phyloP scores from a whole-genome alignment of 257 asterid species.

The Solanum pennellii region DNA sequence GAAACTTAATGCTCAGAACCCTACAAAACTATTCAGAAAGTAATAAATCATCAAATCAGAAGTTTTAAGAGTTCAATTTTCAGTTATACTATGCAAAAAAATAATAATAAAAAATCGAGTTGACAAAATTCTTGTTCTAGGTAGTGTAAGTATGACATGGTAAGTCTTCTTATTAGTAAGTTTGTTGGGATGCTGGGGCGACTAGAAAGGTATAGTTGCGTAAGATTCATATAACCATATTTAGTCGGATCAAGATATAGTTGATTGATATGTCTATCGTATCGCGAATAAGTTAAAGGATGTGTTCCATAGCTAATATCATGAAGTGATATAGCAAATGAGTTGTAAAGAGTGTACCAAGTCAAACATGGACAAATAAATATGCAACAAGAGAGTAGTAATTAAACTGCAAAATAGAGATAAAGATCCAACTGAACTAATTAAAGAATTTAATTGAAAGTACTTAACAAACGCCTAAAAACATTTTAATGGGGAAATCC shows the following conservation, averaged over 20 bases:
- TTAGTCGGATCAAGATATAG: no score
- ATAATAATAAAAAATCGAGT: no score
- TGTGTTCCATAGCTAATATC: not conserved
- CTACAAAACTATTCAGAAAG: no score
- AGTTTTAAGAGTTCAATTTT: not conserved
- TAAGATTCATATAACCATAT: no score
- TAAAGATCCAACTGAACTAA: not conserved
- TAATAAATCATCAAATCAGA: no score
- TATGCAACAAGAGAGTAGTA: not conserved
- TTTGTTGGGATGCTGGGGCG: no score
- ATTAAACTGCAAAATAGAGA: not conserved
- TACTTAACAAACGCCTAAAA: not conserved
- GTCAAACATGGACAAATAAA: not conserved
- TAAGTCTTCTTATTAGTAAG: not conserved
- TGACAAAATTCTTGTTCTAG: not conserved
- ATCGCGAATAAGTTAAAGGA: not conserved
- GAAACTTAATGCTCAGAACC: no score
- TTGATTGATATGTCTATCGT: not conserved
- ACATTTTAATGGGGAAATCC: not conserved
- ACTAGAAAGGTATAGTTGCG: no score
- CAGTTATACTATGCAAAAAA: no score
- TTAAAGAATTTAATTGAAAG: not conserved
- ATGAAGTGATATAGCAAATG: no score
- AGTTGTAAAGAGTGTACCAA: not conserved
- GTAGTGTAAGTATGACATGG: not conserved